Evolutionary conservation across 225 moss, liverwort and hornwort genomes (phyloP), one percentile per base, ranked within the genome.

Genomic region (Pseudoscleropodium purum): DNA sequence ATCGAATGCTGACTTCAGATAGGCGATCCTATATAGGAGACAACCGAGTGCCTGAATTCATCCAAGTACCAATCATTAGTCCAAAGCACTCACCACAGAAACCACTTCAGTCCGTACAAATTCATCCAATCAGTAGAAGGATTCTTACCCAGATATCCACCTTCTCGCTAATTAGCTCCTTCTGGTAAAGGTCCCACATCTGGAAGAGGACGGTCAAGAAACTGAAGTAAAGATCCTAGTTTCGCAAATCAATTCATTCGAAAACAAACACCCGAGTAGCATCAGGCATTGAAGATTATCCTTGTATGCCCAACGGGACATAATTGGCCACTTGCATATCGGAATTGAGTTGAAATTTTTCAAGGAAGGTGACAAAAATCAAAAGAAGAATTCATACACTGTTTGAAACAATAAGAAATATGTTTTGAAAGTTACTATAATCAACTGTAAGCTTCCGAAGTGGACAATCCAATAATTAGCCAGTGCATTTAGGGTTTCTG

Each of bases 101-200:
- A 87, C 61, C 65, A 75, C 30, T 68, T 47, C 68, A 82, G 39
- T 66, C 86, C 59, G 65, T 61, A 76, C 11, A 75, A 37, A 60
- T 65, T 78, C 75, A 79, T 66, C 69, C 54, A 81, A 78, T 60
- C 36, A 15, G 72, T 59, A 33, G 81, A 64, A 83, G 31, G 82
- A 51, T 45, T 45, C 93, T 95, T 95, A 98, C 98, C 99, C 99
- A 99, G 51, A 99, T 96, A 81, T 99, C 99, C 86, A 99, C 99
- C 92, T 97, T 99, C 91, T 99, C 99, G 87, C 91, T 97, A 91
- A 99, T 97, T 56, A 97, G 92, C 91, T 99, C 96, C 93, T 96
- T 95, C 84, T 94, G 96, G 87, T 93, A 97, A 34, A 99, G 95
- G 87, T 99, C 99, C 99, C 99, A 99, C 99, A 99, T 99, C 99